phyloP scores from a whole-genome alignment of 2,329 filamentous ascomycete genomes.

The Alternaria incomplexa region DNA sequence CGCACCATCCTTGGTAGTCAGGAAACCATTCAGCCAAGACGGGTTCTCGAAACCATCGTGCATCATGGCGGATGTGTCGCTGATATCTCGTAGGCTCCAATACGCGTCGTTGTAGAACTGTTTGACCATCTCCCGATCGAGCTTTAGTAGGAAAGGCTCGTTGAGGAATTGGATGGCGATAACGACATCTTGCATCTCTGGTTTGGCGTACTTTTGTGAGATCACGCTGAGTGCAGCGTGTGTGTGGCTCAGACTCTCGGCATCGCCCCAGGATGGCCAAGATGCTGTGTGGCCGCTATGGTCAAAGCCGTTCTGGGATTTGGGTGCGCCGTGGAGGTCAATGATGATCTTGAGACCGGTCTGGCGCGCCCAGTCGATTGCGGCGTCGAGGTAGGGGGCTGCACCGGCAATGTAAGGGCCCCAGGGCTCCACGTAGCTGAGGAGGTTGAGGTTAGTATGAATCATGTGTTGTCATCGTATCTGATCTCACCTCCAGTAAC shows the following conservation, averaged over 20 bases:
- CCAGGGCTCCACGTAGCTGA: constrained; percentile 39
- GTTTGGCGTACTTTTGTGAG: constrained; percentile 61
- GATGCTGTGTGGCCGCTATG: constrained; percentile 61
- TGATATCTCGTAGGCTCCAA: constrained; percentile 55
- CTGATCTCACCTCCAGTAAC: constrained; percentile 62
- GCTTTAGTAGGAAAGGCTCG: constrained; percentile 59
- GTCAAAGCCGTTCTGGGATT: constrained; percentile 67
- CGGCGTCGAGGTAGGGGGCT: constrained; percentile 60
- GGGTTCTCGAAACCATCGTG: constrained; percentile 63
- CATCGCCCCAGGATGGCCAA: constrained; percentile 54
- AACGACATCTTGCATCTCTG: constrained; percentile 64
- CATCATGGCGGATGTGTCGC: constrained; percentile 59
- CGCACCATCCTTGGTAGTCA: constrained; percentile 57
- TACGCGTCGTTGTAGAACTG: constrained; percentile 63
- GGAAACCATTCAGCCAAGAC: constrained; percentile 65
- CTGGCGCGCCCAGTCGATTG: constrained; percentile 62
- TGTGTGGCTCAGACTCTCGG: constrained; percentile 56
- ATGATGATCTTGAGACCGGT: constrained; percentile 62
- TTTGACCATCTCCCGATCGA: constrained; percentile 55
- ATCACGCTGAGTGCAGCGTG: constrained; percentile 64
- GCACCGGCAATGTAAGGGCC: constrained; percentile 60
- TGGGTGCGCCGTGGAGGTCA: constrained; percentile 60
- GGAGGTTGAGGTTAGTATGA: neutral
- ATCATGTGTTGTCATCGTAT: neutral
- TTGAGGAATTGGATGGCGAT: constrained; percentile 63